phyloP scores from a whole-genome alignment of 164 flowering plant species.

The Amborella trichopoda region DNA sequence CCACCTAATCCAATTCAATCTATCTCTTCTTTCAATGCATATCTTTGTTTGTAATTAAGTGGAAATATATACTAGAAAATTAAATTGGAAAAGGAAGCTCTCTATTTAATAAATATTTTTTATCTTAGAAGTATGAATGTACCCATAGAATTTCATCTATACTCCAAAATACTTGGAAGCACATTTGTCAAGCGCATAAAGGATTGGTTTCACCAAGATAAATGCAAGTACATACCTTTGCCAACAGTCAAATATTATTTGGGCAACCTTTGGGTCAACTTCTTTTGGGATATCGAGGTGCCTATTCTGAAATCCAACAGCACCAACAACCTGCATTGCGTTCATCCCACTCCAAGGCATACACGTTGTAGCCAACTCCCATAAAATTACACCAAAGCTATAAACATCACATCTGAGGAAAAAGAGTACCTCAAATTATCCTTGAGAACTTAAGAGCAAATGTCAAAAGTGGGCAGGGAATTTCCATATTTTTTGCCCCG shows the following conservation, averaged over 20 bases:
- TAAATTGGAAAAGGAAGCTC: too few species aligned
- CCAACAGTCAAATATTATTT: slow-evolving; percentile 88
- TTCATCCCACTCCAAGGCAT: slow-evolving; percentile 63
- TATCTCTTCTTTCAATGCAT: too few species aligned
- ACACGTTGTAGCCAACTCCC: background rate
- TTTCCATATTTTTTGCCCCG: background rate
- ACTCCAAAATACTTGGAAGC: too few species aligned
- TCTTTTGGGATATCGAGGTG: slow-evolving; percentile 78
- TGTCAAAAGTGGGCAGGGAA: background rate
- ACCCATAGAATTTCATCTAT: too few species aligned
- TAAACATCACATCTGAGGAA: background rate
- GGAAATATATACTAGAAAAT: too few species aligned
- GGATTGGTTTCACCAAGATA: too few species aligned
- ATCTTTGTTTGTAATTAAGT: too few species aligned
- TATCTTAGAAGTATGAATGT: too few species aligned
- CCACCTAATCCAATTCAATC: too few species aligned
- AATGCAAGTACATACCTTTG: slow-evolving; percentile 62
- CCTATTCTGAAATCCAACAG: slow-evolving; percentile 89
- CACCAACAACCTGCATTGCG: slow-evolving; percentile 99
- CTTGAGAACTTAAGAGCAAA: background rate
- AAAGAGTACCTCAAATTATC: background rate
- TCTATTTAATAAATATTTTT: too few species aligned
- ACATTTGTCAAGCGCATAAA: too few species aligned
- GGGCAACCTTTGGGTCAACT: slow-evolving; percentile 63
- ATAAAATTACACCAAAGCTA: background rate